Base-by-base conservation (phyloP, 2,329 filamentous ascomycete species). In the Falciphora oryzae region DNA sequence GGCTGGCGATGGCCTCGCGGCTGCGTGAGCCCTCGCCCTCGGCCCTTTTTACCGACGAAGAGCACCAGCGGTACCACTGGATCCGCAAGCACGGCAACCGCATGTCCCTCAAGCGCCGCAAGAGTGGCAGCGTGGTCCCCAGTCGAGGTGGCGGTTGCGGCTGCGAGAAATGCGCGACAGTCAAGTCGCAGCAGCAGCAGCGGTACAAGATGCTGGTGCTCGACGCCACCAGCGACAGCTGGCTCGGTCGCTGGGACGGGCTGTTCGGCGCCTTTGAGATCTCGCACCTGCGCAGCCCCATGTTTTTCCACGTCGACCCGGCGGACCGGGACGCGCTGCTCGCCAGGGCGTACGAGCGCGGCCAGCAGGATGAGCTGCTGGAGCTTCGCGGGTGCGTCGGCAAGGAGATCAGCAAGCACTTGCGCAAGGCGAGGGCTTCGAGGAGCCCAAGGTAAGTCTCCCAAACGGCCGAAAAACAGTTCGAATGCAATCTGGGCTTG, bases 281-380 rank as follows among this genome's bases (percentile, higher is more conserved):
- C 60, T 80, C 83, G 1, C 85, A 93, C 70, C 77, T 95, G 56
- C 82, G 91, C 22, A 93, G 89, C 68, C 91, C 90, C 0, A 90
- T 94, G 88, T 90, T 93, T 71, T 94, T 92, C 78, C 91, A 95
- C 71, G 81, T 91, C 18, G 90, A 94, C 71, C 91, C 91, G 0
- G 80, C 84, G 1, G 90, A 94, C 73, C 81, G 90, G 1, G 91
- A 94, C 76, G 88, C 88, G 0, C 76, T 94, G 69, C 76, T 93
- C 28, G 88, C 86, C 1, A 90, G 88, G 74, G 83, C 89, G 0
- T 86, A 90, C 69, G 81, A 84, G 65, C 78, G 83, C 25, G 81
- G 82, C 0, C 77, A 86, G n/a, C 82, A 86, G 65, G 75, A 76
- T 7, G 89, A 94, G 70, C 75, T 93, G 11, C 79, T 84, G 60